Base-by-base conservation (phyloP, 2,329 filamentous ascomycete species). In the Pleurostoma richardsiae region DNA sequence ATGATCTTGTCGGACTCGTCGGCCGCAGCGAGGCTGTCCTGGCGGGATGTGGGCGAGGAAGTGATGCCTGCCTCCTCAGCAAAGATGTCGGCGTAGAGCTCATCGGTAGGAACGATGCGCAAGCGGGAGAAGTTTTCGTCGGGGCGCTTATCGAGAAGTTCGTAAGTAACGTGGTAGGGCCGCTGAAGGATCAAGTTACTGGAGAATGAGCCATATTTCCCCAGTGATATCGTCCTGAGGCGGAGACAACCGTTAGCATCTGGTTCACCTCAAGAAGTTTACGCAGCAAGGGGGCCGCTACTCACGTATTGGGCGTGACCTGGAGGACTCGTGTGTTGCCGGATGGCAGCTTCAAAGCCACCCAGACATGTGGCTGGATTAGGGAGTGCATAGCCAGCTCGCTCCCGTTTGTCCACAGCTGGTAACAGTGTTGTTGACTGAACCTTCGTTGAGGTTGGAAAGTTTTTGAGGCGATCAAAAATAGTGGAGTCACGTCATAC, bases 131-230 rank as follows among this genome's bases (percentile, higher is more conserved):
- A 86, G 52, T 72, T 73, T 54, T 86, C 82, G 50, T 77, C 77
- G 4, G 83, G 76, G 29, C 74, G 67, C 59, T 79, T 82, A 57
- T 96, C 90, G 52, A 86, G 79, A 3, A 97, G 76, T 65, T 97
- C 92, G 68, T 90, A 99, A 1, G 91, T 97, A 50, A 95, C 74
- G 70, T 96, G 82, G 63, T 89, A 96, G 0, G 94, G 94, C 6
- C 94, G 85, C n/a, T 90, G 86, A 52, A 99, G 80, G 41, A 99
- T 82, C 30, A 94, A 79, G 62, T 97, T 96, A 44, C 88, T 83
- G 11, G 89, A 86, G 62, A 99, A 96, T 2, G 83, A 82, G 53
- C 94, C 94, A 64, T 94, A 95, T 79, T 96, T 97, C 47, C 90
- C 90, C 31, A 97, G 75, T 2, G 88, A 90, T 54, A 97, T 86